Conservation (phyloP, 2,329 filamentous ascomycete genomes). For the Arthrobotrys entomopaga region DNA sequence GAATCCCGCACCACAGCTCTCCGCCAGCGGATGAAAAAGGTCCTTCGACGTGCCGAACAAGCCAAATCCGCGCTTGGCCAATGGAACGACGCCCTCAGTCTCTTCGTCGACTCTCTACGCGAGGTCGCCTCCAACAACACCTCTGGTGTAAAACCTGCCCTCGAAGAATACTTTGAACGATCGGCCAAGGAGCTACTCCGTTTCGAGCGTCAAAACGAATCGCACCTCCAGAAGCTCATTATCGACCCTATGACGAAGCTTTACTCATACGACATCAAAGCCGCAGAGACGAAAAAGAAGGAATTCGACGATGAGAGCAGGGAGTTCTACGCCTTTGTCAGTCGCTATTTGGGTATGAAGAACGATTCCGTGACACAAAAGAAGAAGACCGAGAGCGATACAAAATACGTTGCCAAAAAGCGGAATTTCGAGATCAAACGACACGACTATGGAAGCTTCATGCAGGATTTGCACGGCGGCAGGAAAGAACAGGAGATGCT, state of each 20-base stretch:
- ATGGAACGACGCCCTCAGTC: conserved; percentile 84
- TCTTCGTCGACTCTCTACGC: conserved; percentile 84
- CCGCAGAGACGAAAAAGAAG: conserved; percentile 94
- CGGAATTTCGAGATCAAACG: conserved; percentile 96
- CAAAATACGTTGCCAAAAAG: conserved; percentile 93
- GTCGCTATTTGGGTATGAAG: conserved; percentile 92
- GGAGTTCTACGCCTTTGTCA: conserved; percentile 96
- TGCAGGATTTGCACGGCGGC: conserved; percentile 99
- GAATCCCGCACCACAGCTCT: conserved; percentile 97
- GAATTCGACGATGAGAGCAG: conserved; percentile 99
- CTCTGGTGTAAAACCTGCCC: conserved; percentile 93
- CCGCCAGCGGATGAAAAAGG: conserved; percentile 93
- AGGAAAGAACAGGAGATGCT: conserved; percentile 97
- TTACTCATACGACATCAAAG: conserved; percentile 96
- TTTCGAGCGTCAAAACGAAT: conserved; percentile 86
- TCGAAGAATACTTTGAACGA: conserved; percentile 98
- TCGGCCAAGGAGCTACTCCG: conserved; percentile 88
- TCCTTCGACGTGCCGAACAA: conserved; percentile 91
- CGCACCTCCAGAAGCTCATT: conserved; percentile 88
- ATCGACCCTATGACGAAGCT: conserved; percentile 92
- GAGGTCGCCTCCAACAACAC: conserved; percentile 86
- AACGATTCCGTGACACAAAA: conserved; percentile 97
- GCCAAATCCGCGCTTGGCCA: conserved; percentile 80
- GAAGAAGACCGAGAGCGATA: conserved; percentile 92
- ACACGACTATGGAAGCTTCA: conserved; percentile 98